A percentile compares a stretch with the other conserved stretches of the same genome.
Evolutionary conservation across 306 rosid species (phyloP).

Genomic region (Corylus avellana): DNA sequence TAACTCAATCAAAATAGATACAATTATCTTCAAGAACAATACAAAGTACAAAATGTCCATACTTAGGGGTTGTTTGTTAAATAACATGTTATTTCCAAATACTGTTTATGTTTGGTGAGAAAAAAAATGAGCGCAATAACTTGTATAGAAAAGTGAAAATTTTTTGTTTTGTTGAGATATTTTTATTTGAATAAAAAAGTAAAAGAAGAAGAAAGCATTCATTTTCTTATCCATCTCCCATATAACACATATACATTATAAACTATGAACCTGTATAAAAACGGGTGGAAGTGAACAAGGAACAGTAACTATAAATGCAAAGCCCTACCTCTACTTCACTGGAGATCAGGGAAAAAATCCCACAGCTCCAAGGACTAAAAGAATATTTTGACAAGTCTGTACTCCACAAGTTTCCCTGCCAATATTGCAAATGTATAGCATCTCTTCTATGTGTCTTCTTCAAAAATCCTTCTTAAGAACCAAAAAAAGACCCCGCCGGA

Average conservation of each 20-base stretch:
- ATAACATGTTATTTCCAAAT: too few relatives aligned
- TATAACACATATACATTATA: neutral
- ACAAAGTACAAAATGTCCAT: too few relatives aligned
- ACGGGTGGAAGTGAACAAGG: neutral
- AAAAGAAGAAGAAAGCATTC: neutral
- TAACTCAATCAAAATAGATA: too few relatives aligned
- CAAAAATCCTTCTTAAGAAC: constrained; percentile 2
- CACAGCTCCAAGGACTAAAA: constrained; percentile 28
- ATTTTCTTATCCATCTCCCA: neutral
- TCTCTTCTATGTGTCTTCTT: constrained; percentile 3
- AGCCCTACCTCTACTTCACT: constrained; percentile 23
- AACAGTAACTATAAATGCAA: constrained; percentile 2
- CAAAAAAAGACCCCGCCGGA: neutral
- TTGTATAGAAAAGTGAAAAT: too few relatives aligned
- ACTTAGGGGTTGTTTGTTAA: too few relatives aligned
- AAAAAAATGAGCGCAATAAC: too few relatives aligned
- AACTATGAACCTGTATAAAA: neutral
- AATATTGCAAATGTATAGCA: constrained; percentile 13
- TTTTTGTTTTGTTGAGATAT: too few relatives aligned
- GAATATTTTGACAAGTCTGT: neutral
- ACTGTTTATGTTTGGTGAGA: too few relatives aligned
- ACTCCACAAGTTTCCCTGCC: constrained; percentile 13
- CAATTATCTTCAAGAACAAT: too few relatives aligned
- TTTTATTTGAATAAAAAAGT: too few relatives aligned
- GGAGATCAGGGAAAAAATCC: constrained; percentile 15